Base-by-base conservation (phyloP, 345 rosid genomes). In the Noccaea caerulescens region DNA sequence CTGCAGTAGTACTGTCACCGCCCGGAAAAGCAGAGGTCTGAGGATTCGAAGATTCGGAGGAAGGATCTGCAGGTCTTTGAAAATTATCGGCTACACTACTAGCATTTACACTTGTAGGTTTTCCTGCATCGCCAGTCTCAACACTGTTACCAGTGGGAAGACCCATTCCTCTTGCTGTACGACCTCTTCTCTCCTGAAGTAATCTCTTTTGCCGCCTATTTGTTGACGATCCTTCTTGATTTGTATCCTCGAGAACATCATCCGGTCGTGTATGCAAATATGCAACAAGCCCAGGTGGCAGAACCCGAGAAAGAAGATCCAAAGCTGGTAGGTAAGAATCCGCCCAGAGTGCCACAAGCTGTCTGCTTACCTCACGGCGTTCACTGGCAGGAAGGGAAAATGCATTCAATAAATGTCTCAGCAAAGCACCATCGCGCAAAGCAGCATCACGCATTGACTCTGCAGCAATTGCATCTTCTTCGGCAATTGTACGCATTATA, bases 281-380 rank as follows among this genome's bases (percentile, higher is more conserved):
- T 63, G 99, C 99, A 83, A 92, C 99, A 79, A 91, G 93, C 58
- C 99, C 99, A 46, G 99, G 99, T 57, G 99, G 99, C 77, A 94
- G 80, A 80, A 89, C 90, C 76, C 99, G 88, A 52, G 97, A 92
- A 71, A 92, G 73, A 47, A 92, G 78, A 68, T 88, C 90, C 64
- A 91, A 79, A 66, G 99, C 95, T 49, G 99, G 99, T 76, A 89
- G 98, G 78, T 94, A 92, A 65, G 99, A 94, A 84, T 94, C 99
- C 9, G 99, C 99, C 99, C 99, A 94, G 55, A 94, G 91, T 72
- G 98, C 99, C 61, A 94, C 99, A 85, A 94, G 99, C 81, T 94
- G 99, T 71, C 86, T 87, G 83, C 98, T 94, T 71, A 94, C 92
- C 78, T 92, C 98, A 3, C 97, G 87, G 6, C 96, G 87, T 85